Conservation (phyloP, 2,329 filamentous ascomycete species). For the Alternaria atra region DNA sequence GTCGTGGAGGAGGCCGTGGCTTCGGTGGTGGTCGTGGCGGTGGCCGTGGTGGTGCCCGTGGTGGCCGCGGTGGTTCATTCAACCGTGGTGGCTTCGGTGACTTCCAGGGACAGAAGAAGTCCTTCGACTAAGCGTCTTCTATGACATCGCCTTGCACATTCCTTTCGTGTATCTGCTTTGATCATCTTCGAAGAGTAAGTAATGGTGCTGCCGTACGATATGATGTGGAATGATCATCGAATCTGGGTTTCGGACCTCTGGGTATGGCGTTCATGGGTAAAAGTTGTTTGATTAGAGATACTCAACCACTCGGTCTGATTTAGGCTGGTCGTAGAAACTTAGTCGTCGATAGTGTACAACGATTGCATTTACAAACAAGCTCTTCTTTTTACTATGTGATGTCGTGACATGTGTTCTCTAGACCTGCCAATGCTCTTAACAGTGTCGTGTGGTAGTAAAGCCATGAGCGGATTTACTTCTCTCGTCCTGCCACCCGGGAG, state of each 20-base stretch:
- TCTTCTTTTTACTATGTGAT: not conserved
- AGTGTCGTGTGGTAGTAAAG: too few species aligned
- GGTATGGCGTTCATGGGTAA: conserved; percentile 26
- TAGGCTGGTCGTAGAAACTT: conserved; percentile 13
- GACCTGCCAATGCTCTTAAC: too few species aligned
- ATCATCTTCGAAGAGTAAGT: conserved; percentile 38
- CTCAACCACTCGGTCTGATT: conserved; percentile 11
- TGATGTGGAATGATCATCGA: conserved; percentile 23
- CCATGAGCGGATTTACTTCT: too few species aligned
- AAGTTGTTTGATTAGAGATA: conserved; percentile 21
- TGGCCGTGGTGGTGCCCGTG: conserved; percentile 52
- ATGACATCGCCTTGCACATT: conserved; percentile 5
- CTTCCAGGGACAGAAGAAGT: conserved; percentile 83
- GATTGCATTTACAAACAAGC: conserved; percentile 1
- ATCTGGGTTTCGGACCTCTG: conserved; percentile 21
- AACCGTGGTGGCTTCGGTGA: conserved; percentile 68
- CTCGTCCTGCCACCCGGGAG: too few species aligned
- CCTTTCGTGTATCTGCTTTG: conserved; percentile 29
- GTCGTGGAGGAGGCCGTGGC: conserved; percentile 58
- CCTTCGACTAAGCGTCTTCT: conserved; percentile 59
- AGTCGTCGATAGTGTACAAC: conserved; percentile 24
- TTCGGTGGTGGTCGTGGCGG: conserved; percentile 59
- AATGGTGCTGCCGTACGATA: conserved; percentile 29
- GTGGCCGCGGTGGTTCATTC: conserved; percentile 58
- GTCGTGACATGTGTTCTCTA: not conserved